phyloP scores from a whole-genome alignment of 1,139 yeast species.

The Zygosaccharomyces pseudobailii region DNA sequence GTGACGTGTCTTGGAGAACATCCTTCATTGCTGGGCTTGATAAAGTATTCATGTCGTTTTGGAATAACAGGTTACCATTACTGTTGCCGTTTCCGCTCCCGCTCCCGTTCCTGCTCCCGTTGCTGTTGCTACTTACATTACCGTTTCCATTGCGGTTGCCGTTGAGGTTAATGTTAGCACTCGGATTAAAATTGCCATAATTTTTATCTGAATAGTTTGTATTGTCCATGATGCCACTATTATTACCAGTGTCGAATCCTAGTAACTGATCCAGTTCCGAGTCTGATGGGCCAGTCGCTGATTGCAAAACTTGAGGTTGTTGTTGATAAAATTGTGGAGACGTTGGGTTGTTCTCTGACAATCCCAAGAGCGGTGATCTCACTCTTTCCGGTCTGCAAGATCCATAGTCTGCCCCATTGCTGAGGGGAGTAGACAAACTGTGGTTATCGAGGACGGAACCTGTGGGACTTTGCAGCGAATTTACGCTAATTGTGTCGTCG shows the following conservation, averaged over 20 bases:
- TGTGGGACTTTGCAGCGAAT: slow-evolving; percentile 16
- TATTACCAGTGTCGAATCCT: slow-evolving; percentile 5
- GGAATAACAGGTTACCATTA: slow-evolving; percentile 8
- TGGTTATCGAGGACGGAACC: slow-evolving; percentile 8
- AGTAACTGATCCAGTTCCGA: slow-evolving; percentile 14
- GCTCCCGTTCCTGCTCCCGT: not conserved
- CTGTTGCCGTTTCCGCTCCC: slow-evolving; percentile 4
- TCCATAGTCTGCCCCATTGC: slow-evolving; percentile 6
- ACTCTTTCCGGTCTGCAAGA: slow-evolving; percentile 9
- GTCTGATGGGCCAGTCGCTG: slow-evolving; percentile 9
- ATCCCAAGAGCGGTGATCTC: slow-evolving; percentile 10
- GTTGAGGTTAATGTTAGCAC: not conserved
- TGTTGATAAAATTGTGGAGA: slow-evolving; percentile 1
- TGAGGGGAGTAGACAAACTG: slow-evolving; percentile 1
- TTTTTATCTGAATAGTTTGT: not conserved
- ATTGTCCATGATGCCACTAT: slow-evolving; percentile 4
- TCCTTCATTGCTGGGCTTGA: slow-evolving; percentile 5
- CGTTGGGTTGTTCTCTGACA: slow-evolving; percentile 2
- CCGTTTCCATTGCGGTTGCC: not conserved
- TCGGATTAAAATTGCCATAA: not conserved
- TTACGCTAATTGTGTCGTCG: slow-evolving; percentile 15
- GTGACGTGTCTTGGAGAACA: slow-evolving; percentile 11
- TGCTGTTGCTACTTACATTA: slow-evolving; percentile 5
- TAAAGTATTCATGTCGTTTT: slow-evolving; percentile 2
- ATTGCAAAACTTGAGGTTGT: not conserved